These are phyloP conservation scores for Nakazawaea wyomingensis DNA, from an alignment of 805 yeast species.

Conservation along the genomic window DNA sequence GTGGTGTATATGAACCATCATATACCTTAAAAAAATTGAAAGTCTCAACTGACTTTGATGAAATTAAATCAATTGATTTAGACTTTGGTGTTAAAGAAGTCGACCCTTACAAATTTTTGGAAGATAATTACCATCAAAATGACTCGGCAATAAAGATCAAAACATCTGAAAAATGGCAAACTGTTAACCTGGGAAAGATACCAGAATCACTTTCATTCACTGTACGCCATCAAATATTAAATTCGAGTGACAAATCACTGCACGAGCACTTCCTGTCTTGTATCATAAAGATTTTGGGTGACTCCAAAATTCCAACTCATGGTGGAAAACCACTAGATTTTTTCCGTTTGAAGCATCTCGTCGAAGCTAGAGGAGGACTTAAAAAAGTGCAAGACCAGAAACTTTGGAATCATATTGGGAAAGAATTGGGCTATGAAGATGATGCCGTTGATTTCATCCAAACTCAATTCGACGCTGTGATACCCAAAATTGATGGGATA, in stretches of 20 bases:
- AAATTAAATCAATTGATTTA: background rate
- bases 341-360: conserved; percentile 52
- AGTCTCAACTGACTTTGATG: background rate
- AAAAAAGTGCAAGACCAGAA: conserved; percentile 56
- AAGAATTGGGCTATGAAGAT: conserved; percentile 65
- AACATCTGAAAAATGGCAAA: conserved; percentile 51
- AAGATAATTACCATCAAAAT: conserved; percentile 39
- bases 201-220: conserved; percentile 48
- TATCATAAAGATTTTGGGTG: conserved; percentile 33
- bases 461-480: conserved; percentile 22
- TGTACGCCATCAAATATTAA: conserved; percentile 43
- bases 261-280: conserved; percentile 28
- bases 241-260: conserved; percentile 21
- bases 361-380: conserved; percentile 63
- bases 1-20: background rate
- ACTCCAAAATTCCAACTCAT: conserved; percentile 52
- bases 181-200: conserved; percentile 27
- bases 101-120: conserved; percentile 8
- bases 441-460: background rate
- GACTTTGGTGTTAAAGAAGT: background rate
- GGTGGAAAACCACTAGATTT: conserved; percentile 65
- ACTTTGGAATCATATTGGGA: conserved; percentile 78
- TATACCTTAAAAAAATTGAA: background rate
- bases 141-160: conserved; percentile 75
- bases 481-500: background rate